Evolutionary conservation across 75 land plant species (phyloP), one percentile per base, ranked within the genome.

Genomic region (Chamaecyparis obtusa): DNA sequence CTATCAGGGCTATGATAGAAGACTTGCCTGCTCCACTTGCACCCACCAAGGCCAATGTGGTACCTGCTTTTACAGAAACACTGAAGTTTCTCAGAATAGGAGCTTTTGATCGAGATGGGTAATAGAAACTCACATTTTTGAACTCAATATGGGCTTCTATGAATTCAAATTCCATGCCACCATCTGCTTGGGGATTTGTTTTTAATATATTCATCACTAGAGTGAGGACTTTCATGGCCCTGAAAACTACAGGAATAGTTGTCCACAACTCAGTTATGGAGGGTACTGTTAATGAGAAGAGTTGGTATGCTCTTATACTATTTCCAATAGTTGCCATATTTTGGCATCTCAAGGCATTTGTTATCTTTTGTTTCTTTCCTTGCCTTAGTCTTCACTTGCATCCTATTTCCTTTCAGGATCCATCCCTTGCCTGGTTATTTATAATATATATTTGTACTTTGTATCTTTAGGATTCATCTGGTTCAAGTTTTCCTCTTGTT

Each of bases 11-110:
- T 30, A 92, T 48, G 35, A 94, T 91, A 7, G 93, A 92, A 67
- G 91, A 90, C 71, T 94, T 94, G 15, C 95, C 95, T 6, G 88
- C 87, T 67, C 95, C 95, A 87, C 95, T 94, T 33, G 86, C 89
- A 8, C 95, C 95, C 0, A 94, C 95, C 49, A 94, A 60, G 10
- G 95, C 95, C 84, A 94, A 90, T 60, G 84, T 89, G 39, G 85
- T 91, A 24, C 95, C 92, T 10, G 91, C 89, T 37, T 87, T 86
- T 35, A 92, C 85, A 83, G 89, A 87, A 32, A 94, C 21, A 15
- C 80, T 85, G 80, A 94, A 94, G 0, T 89, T 88, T 69, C 46
- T 86, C 15, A 94, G 76, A 51, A 94, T 89, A 8, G 83, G 21
- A 44, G 84, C 83, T 10, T 92, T 85, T 3, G 93, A 92, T 87